Base-by-base conservation (phyloP, 208 protist species). In the Borovskyia barvae region DNA sequence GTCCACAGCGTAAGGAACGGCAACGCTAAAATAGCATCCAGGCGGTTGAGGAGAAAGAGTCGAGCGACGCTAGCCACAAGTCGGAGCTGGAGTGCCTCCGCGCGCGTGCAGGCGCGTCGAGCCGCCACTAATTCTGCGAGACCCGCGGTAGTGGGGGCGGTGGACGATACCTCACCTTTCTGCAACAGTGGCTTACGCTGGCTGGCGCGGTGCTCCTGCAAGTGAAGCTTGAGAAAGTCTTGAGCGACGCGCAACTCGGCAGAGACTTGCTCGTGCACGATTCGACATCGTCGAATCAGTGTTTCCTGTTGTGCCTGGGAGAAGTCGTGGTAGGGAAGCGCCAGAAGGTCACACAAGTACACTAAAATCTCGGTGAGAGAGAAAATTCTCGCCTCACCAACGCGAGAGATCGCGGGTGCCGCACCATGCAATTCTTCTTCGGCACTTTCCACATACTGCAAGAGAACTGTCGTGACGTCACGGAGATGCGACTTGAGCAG, bases 1-100 rank as follows among this genome's bases (percentile, higher is more conserved):
- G 71, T 77, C 86, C 90, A 95, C 48, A 77, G 60, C 24, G 80
- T 52, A 22, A 95, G 66, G 33, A 93, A 58, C 8, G 56, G 62
- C 5, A 84, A 74, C 6, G 84, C 84, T 22, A 83, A 40, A 15
- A 64, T 39, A 39, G 46, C 64, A 48, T 71, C 41, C 9, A 95
- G 20, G 14, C 77, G 69, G n/a, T 78, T 66, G 17, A 95, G 72
- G 14, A 87, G 22, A 19, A 95, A 75, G 28, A 95, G 72, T 0
- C 90, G 80, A 1, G 66, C 51, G 3, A 90, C 65, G 14, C 84
- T 69, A 2, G 69, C 60, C 24, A 74, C 67, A n/a, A 93, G 57
- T 12, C 82, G 90, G 37, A 92, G 36, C 53, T 81, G 79, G 19
- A 71, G 52, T 19, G 85, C 77, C 72, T 93, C 86, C 15, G 79